Evolutionary conservation across 129 eudicot species (phyloP), one percentile per base, ranked within the genome.

Genomic region (Saposhnikovia divaricata): DNA sequence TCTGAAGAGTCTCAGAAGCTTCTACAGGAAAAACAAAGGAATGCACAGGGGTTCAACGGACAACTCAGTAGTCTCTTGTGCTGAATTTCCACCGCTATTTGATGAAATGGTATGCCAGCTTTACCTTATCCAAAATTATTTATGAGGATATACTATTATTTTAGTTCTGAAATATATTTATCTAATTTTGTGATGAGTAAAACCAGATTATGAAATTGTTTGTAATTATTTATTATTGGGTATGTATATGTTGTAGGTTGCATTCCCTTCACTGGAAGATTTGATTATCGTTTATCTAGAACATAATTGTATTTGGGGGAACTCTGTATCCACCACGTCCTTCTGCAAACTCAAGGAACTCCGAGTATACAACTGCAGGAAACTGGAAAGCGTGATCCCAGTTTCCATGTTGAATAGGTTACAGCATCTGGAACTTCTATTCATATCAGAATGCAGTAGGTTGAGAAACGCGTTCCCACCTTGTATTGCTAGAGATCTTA

Each of bases 361-460:
- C 15, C 0, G 2, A 1, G 69, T 61, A 23, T 0, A 0, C 0
- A 0, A 0, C 0, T 61, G 34, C 25, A 9, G 4, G 5, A 61
- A 61, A 23, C 15, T 61, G 34, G 15, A 61, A 0, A 6, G 12
- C 1, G 14, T 25, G 4, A 61, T 61, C 14, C 34, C 69, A 61
- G 4, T n/a, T 25, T 9, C 27, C 34, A 61, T 61, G 69, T 61
- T 61, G 69, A 28, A 61, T 25, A 61, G 69, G 37, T 25, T 61
- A 61, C 14, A 3, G 0, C 25, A 61, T 61, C 37, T 61, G 31
- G 69, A 61, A 61, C 0, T 9, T 9, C 69, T 61, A 8, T 0
- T 9, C 37, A 61, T 61, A 23, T 0, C 0, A 3, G 0, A 0
- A 0, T 57, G 66, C 66, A 57, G 12, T 7, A 57, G 11, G 2